Conservation (phyloP, 2,329 filamentous ascomycete species). For the Fusarium newnesense region DNA sequence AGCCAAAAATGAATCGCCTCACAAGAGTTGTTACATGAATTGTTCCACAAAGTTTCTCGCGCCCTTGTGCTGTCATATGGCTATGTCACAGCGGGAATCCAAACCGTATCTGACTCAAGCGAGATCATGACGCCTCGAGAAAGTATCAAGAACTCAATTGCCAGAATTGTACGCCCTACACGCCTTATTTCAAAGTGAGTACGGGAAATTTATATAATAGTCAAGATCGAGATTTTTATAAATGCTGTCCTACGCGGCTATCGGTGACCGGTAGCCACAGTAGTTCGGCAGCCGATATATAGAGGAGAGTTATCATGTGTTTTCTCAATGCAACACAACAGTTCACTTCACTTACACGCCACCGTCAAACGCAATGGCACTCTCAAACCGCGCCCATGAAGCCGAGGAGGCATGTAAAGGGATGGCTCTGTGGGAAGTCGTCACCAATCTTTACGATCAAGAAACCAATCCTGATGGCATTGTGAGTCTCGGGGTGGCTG, state of each 20-base stretch:
- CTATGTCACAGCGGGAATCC: not conserved
- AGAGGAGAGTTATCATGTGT: not conserved
- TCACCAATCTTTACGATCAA: conserved; percentile 57
- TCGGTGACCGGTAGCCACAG: conserved; percentile 24
- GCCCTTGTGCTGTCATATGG: not conserved
- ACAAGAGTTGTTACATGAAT: not conserved
- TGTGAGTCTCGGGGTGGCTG: conserved; percentile 62
- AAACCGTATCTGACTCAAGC: not conserved
- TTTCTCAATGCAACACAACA: conserved; percentile 2
- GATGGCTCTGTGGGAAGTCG: conserved; percentile 54
- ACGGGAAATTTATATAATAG: not conserved
- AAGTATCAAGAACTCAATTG: not conserved
- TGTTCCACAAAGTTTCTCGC: not conserved
- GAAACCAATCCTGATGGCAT: conserved; percentile 55
- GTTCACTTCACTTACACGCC: not conserved
- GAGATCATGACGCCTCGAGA: not conserved
- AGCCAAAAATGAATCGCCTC: not conserved
- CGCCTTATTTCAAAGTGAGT: not conserved
- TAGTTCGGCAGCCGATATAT: not conserved
- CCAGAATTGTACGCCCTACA: not conserved
- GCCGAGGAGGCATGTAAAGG: conserved; percentile 43
- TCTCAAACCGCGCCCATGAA: conserved; percentile 45
- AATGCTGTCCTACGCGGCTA: conserved; percentile 4
- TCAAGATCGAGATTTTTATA: not conserved
- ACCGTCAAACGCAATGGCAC: conserved; percentile 27